A percentile compares a stretch with the other conserved stretches of the same genome.
These are phyloP conservation scores for Xylaria curta DNA, from an alignment of 495 filamentous ascomycete genomes.

Conservation along the genomic window DNA sequence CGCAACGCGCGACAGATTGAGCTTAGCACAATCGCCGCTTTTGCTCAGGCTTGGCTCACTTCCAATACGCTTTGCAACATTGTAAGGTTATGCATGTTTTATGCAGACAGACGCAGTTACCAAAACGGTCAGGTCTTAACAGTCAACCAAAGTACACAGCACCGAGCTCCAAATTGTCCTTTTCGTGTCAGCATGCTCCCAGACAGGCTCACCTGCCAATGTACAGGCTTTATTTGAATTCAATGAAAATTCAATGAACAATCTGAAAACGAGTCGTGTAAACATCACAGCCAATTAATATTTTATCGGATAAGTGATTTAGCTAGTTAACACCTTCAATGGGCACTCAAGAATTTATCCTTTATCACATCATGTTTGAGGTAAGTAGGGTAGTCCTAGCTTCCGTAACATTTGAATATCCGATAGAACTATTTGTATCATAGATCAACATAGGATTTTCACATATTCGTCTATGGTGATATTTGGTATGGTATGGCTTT, in stretches of 20 bases:
- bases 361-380: neutral
- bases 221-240: neutral
- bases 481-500: neutral
- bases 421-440: neutral
- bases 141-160: too few species aligned
- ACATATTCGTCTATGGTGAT: neutral
- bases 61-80: neutral
- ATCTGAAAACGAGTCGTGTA: neutral
- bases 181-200: neutral
- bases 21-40: slow-evolving; percentile 9
- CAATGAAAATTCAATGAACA: neutral
- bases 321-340: neutral
- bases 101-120: neutral
- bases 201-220: neutral
- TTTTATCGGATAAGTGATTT: neutral
- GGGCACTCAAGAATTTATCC: neutral
- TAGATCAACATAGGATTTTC: neutral
- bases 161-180: neutral
- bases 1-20: neutral
- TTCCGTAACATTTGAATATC: neutral
- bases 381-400: neutral
- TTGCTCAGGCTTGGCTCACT: neutral
- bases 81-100: neutral
- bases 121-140: slow-evolving; percentile 1
- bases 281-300: neutral